Conservation (phyloP, 164 flowering plant genomes). For the Dillenia suffruticosa region DNA sequence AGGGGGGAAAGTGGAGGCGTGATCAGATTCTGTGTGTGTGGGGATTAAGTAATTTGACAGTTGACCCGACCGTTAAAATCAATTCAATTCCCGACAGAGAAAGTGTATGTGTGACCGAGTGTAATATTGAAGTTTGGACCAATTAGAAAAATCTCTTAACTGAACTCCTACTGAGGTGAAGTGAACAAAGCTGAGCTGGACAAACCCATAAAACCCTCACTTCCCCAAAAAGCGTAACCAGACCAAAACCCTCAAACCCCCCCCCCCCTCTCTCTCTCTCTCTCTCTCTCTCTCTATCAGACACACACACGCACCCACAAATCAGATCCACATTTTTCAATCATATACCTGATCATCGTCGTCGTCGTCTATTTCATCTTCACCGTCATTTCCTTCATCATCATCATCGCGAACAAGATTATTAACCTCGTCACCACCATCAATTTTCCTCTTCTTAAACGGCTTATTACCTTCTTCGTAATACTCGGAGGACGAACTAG, state of each 20-base stretch:
- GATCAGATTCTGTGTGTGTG: conserved; percentile 48
- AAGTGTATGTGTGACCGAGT: conserved; percentile 14
- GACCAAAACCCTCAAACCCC: not conserved
- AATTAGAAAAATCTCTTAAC: conserved; percentile 18
- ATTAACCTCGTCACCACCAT: conserved; percentile 20
- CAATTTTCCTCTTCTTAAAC: conserved; percentile 46
- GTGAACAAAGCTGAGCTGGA: conserved; percentile 36
- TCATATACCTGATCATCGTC: conserved; percentile 15
- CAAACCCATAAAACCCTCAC: not conserved
- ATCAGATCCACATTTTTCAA: conserved; percentile 7
- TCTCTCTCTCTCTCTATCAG: not conserved
- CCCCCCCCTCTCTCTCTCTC: not conserved
- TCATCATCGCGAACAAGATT: conserved; percentile 22
- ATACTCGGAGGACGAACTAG: conserved; percentile 18
- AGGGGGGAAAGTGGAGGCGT: conserved; percentile 23
- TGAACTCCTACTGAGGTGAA: conserved; percentile 1
- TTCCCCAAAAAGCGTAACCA: too few relatives aligned
- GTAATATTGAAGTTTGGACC: conserved; percentile 27
- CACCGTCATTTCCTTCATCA: conserved; percentile 12
- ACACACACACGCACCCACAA: not conserved
- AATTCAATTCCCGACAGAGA: conserved; percentile 2
- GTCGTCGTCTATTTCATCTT: conserved; percentile 8
- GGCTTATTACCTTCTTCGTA: conserved; percentile 26
- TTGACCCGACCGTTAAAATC: conserved; percentile 53
- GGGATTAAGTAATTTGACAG: conserved; percentile 31